Evolutionary conservation across 768 basidiomycete genomes (phyloP).

Genomic region (Boletus patriciae): DNA sequence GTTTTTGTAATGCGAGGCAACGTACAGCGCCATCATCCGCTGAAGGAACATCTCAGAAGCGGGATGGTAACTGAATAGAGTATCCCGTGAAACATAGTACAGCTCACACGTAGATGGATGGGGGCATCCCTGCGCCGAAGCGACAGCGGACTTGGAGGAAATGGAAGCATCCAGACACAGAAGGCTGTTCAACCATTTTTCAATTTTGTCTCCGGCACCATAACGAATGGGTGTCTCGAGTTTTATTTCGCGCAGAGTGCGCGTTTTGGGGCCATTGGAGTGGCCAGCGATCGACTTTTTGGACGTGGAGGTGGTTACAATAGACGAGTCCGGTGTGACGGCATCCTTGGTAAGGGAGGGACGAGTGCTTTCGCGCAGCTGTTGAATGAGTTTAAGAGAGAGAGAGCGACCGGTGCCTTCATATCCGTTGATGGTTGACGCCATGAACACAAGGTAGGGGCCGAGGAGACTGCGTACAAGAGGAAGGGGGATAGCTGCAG

Average conservation of each 20-base stretch:
- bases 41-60: conserved; percentile 98
- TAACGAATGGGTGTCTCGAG: conserved; percentile 96
- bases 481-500: conserved; percentile 95
- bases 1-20: conserved; percentile 98
- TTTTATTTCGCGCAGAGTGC: conserved; percentile 89
- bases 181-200: conserved; percentile 89
- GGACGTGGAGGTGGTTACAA: conserved; percentile 38
- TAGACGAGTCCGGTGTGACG: conserved; percentile 40
- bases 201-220: conserved; percentile 79
- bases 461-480: conserved; percentile 95
- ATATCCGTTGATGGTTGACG: conserved; percentile 99
- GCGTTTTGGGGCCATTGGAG: conserved; percentile 57
- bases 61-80: conserved; percentile 94
- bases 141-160: conserved; percentile 41
- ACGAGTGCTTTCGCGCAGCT: conserved; percentile 88
- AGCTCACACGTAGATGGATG: conserved; percentile 93
- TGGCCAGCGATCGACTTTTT: conserved; percentile 53
- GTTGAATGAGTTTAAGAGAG: conserved; percentile 96
- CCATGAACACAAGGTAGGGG: conserved; percentile 96
- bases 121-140: conserved; percentile 72
- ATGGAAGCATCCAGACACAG: conserved; percentile 89
- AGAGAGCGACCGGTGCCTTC: conserved; percentile 99
- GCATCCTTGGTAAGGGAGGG: conserved; percentile 71
- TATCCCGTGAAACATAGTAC: conserved; percentile 94
- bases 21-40: conserved; percentile 97